Conservation (phyloP, 495 filamentous ascomycete genomes). For the Tuber borchii region DNA sequence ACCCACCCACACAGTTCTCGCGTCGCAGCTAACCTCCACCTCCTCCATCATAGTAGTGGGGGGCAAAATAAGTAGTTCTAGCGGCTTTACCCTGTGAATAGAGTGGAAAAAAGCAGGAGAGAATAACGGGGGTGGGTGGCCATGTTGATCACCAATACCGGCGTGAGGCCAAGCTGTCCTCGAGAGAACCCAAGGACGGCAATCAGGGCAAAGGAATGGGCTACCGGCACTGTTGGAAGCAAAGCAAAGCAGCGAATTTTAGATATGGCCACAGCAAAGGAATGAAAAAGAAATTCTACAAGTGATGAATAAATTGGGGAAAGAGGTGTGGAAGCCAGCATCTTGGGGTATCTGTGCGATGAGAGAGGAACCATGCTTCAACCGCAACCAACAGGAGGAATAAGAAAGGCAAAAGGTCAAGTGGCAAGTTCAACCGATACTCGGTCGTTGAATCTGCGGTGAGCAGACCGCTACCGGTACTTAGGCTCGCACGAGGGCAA, state of each 20-base stretch:
- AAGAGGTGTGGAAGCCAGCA: constrained; percentile 3
- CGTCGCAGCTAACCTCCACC: neutral
- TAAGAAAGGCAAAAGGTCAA: neutral
- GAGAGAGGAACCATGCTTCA: neutral
- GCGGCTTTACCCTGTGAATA: neutral
- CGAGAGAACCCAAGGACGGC: neutral
- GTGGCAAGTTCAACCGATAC: neutral
- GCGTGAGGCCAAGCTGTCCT: neutral
- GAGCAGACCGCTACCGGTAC: neutral
- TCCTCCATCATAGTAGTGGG: neutral
- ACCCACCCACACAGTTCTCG: neutral
- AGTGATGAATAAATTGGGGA: neutral
- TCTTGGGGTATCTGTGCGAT: neutral
- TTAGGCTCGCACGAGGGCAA: neutral
- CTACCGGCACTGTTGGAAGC: neutral
- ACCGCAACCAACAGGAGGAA: neutral
- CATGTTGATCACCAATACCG: neutral
- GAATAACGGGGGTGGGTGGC: neutral
- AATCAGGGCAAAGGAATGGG: neutral
- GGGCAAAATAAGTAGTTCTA: neutral
- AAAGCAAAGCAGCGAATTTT: neutral
- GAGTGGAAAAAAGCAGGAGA: neutral
- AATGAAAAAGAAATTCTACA: neutral
- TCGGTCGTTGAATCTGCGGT: neutral
- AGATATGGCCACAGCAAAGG: neutral